phyloP scores from a whole-genome alignment of 176 grass and related monocot genomes.

The Oryza glaberrima region DNA sequence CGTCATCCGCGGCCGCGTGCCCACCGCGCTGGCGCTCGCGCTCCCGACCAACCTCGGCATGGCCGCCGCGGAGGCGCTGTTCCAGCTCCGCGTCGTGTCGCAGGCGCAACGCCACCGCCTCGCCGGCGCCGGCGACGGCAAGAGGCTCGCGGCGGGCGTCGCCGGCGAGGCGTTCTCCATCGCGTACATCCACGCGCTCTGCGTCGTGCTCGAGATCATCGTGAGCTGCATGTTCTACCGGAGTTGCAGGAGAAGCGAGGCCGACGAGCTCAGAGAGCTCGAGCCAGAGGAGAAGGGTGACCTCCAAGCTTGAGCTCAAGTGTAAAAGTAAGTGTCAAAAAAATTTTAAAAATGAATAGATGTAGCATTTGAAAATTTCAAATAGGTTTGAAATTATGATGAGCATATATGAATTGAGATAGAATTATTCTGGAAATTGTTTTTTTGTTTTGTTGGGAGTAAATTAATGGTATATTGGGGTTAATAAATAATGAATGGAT shows the following conservation, averaged over 20 bases:
- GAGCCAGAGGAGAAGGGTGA: constrained; percentile 69
- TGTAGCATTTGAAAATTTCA: neutral
- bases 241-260: constrained; percentile 51
- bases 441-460: neutral
- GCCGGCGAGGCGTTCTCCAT: constrained; percentile 85
- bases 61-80: constrained; percentile 67
- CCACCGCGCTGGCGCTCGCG: constrained; percentile 65
- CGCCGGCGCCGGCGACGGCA: neutral
- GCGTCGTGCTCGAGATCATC: constrained; percentile 85
- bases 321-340: neutral
- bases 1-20: constrained; percentile 43
- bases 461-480: constrained; percentile 9
- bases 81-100: constrained; percentile 72
- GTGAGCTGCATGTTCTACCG: constrained; percentile 72
- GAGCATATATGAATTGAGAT: constrained; percentile 17
- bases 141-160: constrained; percentile 41
- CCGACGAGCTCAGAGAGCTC: constrained; percentile 58
- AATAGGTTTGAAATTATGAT: constrained; percentile 26
- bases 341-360: neutral
- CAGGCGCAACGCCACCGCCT: constrained; percentile 3
- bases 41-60: constrained; percentile 76
- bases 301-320: constrained; percentile 50
- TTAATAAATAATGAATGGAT: constrained; percentile 8
- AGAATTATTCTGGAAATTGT: constrained; percentile 9
- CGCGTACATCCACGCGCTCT: constrained; percentile 71